A percentile compares a stretch with the other conserved stretches of the same genome.
Evolutionary conservation across 1,284 basidiomycete genomes (phyloP).

Genomic region (Cutaneotrichosporon sp.): DNA sequence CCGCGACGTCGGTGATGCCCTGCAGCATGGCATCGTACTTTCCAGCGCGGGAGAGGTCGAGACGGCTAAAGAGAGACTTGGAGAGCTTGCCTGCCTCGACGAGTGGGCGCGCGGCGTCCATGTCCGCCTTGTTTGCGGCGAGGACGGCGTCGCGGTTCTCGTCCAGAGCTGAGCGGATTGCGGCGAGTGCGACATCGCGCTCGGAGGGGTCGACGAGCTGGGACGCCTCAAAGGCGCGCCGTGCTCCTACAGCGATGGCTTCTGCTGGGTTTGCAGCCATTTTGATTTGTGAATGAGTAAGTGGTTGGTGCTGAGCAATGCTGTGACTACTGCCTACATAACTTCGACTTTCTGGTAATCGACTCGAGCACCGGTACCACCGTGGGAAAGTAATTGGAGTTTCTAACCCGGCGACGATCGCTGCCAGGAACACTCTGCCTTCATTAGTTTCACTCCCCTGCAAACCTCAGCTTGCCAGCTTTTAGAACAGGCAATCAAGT

Average conservation of each 20-base stretch:
- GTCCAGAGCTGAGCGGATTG: slow-evolving; percentile 64
- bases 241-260: slow-evolving; percentile 65
- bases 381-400: slow-evolving; percentile 10
- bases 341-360: not conserved
- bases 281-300: not conserved
- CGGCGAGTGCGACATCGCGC: slow-evolving; percentile 64
- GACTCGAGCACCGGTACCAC: not conserved
- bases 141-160: slow-evolving; percentile 64
- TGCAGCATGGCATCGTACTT: slow-evolving; percentile 95
- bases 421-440: too few relatives aligned
- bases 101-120: slow-evolving; percentile 70
- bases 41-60: slow-evolving; percentile 76
- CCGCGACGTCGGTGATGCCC: slow-evolving; percentile 80
- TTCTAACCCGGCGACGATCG: too few relatives aligned
- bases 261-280: not conserved
- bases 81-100: slow-evolving; percentile 81
- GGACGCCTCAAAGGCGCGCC: slow-evolving; percentile 74
- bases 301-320: not conserved
- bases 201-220: slow-evolving; percentile 68
- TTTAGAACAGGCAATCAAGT: too few relatives aligned
- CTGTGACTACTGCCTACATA: not conserved
- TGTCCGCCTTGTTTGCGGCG: slow-evolving; percentile 70
- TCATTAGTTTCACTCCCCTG: too few relatives aligned
- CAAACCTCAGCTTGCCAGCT: too few relatives aligned
- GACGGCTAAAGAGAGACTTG: slow-evolving; percentile 69